A percentile compares a stretch with the other conserved stretches of the same genome.
Conservation (phyloP, 768 basidiomycete species). For the Clathrus columnatus region DNA sequence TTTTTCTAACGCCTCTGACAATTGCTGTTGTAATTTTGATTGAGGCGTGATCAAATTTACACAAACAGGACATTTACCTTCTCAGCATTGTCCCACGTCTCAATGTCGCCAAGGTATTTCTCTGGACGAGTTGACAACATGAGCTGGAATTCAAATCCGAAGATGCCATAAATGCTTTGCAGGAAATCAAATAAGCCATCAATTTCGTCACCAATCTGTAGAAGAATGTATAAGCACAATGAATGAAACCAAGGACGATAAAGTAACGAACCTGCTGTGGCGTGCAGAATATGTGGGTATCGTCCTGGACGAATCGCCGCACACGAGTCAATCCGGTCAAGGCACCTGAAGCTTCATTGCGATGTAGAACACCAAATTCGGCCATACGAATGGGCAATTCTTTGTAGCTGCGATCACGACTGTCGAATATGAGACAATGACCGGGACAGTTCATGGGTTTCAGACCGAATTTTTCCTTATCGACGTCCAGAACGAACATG, state of each 20-base stretch:
- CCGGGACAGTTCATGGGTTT: conserved; percentile 99
- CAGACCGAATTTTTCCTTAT: conserved; percentile 92
- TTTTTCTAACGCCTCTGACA: conserved; percentile 73
- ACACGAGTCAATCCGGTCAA: conserved; percentile 90
- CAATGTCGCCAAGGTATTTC: conserved; percentile 81
- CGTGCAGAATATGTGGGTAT: conserved; percentile 98
- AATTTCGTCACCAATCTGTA: conserved; percentile 81
- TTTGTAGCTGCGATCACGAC: conserved; percentile 85
- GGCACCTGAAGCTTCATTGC: conserved; percentile 94
- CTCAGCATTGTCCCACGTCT: conserved; percentile 89
- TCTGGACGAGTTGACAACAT: conserved; percentile 95
- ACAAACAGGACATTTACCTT: conserved; percentile 46
- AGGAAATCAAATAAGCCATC: conserved; percentile 87
- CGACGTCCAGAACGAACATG: conserved; percentile 92
- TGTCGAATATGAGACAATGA: conserved; percentile 93
- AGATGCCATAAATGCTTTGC: conserved; percentile 85
- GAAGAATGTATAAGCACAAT: conserved; percentile 1
- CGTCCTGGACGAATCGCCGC: conserved; percentile 92
- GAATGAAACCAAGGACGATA: background rate
- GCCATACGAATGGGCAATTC: conserved; percentile 97
- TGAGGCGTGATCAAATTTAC: background rate
- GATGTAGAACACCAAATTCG: conserved; percentile 94
- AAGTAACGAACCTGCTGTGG: conserved; percentile 56
- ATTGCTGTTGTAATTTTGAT: conserved; percentile 70
- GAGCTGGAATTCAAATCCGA: conserved; percentile 90